phyloP scores from a whole-genome alignment of 331 rosid species.

The Spiraea crenata region DNA sequence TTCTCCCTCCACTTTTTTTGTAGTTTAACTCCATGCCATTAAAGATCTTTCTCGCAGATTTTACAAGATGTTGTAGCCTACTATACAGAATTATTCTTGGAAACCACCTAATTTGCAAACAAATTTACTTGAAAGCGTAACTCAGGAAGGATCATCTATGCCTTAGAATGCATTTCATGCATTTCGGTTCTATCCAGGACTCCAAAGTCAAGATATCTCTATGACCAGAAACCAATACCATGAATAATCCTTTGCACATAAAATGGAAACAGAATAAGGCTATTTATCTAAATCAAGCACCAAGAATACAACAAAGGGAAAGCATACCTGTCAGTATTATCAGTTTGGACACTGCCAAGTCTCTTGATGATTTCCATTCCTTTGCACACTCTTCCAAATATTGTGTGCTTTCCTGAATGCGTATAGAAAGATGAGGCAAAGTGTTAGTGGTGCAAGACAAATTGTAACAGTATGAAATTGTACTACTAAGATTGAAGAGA shows the following conservation, averaged over 20 bases:
- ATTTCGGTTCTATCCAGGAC: background rate
- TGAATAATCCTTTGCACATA: background rate
- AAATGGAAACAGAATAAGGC: background rate
- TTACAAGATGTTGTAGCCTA: background rate
- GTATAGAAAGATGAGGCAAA: constrained; percentile 23
- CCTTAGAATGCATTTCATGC: background rate
- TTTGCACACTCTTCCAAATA: constrained; percentile 80
- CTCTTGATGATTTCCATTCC: constrained; percentile 98
- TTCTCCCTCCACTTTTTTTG: background rate
- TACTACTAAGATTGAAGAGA: background rate
- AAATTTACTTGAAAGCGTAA: too few relatives aligned
- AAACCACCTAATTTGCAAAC: too few relatives aligned
- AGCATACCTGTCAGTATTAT: constrained; percentile 83
- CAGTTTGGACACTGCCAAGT: constrained; percentile 97
- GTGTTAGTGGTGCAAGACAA: constrained; percentile 17
- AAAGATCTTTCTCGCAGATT: background rate
- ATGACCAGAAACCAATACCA: constrained; percentile 3
- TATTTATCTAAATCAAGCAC: constrained; percentile 4
- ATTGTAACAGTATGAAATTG: background rate
- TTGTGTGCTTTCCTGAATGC: constrained; percentile 85
- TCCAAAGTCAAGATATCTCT: background rate
- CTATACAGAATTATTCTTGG: background rate
- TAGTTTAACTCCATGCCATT: background rate
- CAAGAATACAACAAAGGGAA: constrained; percentile 10
- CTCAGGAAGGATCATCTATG: background rate